Base-by-base conservation (phyloP, 2,329 filamentous ascomycete species). In the Fusarium sp. region DNA sequence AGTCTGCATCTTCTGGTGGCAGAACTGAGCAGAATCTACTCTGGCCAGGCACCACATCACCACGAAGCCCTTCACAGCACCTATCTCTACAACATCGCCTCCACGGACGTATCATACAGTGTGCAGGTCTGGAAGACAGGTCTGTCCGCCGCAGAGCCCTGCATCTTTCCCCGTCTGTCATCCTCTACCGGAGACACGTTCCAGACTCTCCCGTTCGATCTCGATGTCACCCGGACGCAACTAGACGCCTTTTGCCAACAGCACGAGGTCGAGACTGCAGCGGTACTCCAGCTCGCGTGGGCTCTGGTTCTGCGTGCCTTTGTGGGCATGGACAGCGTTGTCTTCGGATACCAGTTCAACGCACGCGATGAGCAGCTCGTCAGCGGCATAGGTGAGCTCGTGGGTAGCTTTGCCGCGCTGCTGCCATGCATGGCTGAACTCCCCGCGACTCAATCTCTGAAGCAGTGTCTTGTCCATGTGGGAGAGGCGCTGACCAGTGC, bases 221-320 rank as follows among this genome's bases (percentile, higher is more conserved):
- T 82, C 5, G 75, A 79, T 9, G 73, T 82, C 13, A 71, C 75
- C 0, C 73, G 70, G 5, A 68, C 75, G 25, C 72, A 76, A 4
- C 64, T 84, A 3, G 76, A 80, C 9, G 74, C 78, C 9, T 85
- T 85, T 41, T 75, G 73, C 49, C 50, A 64, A 0, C 44, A 75
- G 75, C 39, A 75, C 57, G 8, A 74, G 9, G 74, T 84, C 3
- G 79, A 79, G 0, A 71, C 81, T 0, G 78, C 82, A 0, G 79
- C 82, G 0, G 74, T 87, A 4, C 75, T 88, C 4, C 80, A 83
- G 21, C 78, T 85, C n/a, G 84, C 85, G 0, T 88, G 85, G 85
- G 83, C 79, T 0, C 73, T 88, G 17, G 76, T 87, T 0, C 73
- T 87, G 0, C 80, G 83, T 2, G 77, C 79, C 1, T 87, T 85